A percentile compares a stretch with the other conserved stretches of the same genome.
These are phyloP conservation scores for Nitzschia palea DNA, from an alignment of 108 stramenopile genomes.

Conservation along the genomic window DNA sequence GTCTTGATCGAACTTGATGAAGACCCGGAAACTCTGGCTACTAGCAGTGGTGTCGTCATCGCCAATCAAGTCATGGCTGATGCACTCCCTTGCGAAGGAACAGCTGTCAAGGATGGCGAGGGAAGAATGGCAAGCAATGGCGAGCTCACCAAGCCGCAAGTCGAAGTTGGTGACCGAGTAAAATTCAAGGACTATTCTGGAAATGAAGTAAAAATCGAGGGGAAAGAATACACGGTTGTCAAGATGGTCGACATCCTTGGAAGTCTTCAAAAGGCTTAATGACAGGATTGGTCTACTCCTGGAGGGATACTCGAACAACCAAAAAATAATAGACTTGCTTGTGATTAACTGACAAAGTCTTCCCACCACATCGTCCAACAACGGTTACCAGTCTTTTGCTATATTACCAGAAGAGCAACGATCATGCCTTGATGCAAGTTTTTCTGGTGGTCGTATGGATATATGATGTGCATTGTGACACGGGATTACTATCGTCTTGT, in stretches of 20 bases:
- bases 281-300: too few relatives aligned
- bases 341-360: too few relatives aligned
- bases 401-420: too few relatives aligned
- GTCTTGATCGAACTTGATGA: constrained; percentile 79
- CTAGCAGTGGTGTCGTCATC: constrained; percentile 84
- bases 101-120: constrained; percentile 91
- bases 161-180: constrained; percentile 83
- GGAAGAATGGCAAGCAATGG: constrained; percentile 89
- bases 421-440: too few relatives aligned
- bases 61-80: constrained; percentile 77
- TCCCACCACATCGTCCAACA: too few relatives aligned
- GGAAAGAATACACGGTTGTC: constrained; percentile 82
- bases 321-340: too few relatives aligned
- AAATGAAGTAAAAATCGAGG: constrained; percentile 90
- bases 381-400: too few relatives aligned
- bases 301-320: too few relatives aligned
- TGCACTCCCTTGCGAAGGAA: constrained; percentile 77
- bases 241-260: constrained; percentile 92
- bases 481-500: too few relatives aligned
- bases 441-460: too few relatives aligned
- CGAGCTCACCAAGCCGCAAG: constrained; percentile 62
- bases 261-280: constrained; percentile 2
- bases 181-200: constrained; percentile 96
- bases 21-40: constrained; percentile 61
- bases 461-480: too few relatives aligned